Evolutionary conservation across 176 grass and related monocot genomes (phyloP), one percentile per base, ranked within the genome.

Genomic region (Rhynchospora tenuis): DNA sequence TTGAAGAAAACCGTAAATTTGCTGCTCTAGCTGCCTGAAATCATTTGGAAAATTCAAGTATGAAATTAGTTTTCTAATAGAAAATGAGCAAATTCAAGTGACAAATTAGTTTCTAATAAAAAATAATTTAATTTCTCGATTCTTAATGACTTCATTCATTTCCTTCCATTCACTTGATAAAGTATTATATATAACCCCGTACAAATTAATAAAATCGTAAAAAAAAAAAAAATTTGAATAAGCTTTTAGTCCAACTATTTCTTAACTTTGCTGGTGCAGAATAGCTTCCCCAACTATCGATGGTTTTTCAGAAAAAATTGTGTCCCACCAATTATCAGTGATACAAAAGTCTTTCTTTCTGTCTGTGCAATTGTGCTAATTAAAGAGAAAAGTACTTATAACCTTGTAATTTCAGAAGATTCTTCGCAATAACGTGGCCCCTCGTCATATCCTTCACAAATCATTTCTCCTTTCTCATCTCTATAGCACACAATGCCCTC

Each of bases 371-470:
- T 28, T 9, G 24, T 13, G 14, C 26, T 14, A n/a, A n/a, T n/a
- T n/a, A 10, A 33, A 13, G 0, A 65, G n/a, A 33, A 15, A 14
- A 48, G 1, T 60, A 60, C 16, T n/a, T 80, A 16, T 61, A 22
- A 64, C 71, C 61, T 64, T 64, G 55, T 47, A 45, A 64, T 27
- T 65, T 81, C 79, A 26, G 57, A 64, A 27, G 79, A 81, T 81
- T 64, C 79, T 50, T 81, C n/a, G 13, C 14, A 60, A 16, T 47
- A 82, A 79, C 92, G 73, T 0, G 90, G 94, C 4, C 94, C 92
- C 87, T 97, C 94, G 19, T 97, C 94, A 44, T 89, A 94, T 27
- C 94, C 94, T 84, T 97, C 94, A 38, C 92, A 97, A 82, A 97
- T 84, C 71, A 94, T 47, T 68, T 97, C 94, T 26, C 92, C 94